Base-by-base conservation (phyloP, 2,329 filamentous ascomycete genomes). In the Diaporthe eres region DNA sequence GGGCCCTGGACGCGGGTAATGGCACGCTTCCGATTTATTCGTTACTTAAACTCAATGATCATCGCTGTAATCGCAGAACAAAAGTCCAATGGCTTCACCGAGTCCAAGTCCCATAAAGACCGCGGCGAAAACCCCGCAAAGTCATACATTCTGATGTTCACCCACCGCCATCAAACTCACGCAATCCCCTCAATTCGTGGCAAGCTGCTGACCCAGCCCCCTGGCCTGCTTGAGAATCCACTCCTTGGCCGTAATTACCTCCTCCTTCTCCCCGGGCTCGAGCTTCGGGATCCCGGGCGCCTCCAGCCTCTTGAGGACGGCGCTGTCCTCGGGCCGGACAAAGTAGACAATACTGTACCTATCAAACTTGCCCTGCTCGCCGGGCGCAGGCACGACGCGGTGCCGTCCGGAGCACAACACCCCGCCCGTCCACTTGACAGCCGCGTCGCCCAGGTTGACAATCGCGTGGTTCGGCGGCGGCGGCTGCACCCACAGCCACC, bases 371-470 rank as follows among this genome's bases (percentile, higher is more conserved):
- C 71, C 77, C 74, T 79, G 78, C 42, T 76, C 74, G 1, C 74
- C 74, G 3, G 82, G 83, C 0, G 83, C 80, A 31, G 77, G 78
- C 1, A 82, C 80, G 17, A 84, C 82, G 1, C 83, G 79, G 77
- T 84, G 83, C n/a, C 83, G 78, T 60, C 81, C 82, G 44, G 79
- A 81, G 39, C 81, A 79, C 28, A 85, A 75, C 39, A 84, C 53
- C 2, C 83, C 82, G 51, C 79, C 78, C 1, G 81, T 82, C 57
- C 82, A 84, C 57, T 83, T 81, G 19, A 81, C 81, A 78, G 85
- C 81, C 13, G 84, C 81, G 61, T 85, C 84, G 0, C 84, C 84
- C 0, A 85, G 77, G 74, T 85, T 85, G 34, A 85, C 81, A 28
- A 85, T 82, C 4, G 81, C 82, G 17, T 77, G 75, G 70, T 81